A percentile compares a stretch with the other conserved stretches of the same genome.
phyloP scores from a whole-genome alignment of 2,329 filamentous ascomycete species.

The Trichoderma atrobrunneum region DNA sequence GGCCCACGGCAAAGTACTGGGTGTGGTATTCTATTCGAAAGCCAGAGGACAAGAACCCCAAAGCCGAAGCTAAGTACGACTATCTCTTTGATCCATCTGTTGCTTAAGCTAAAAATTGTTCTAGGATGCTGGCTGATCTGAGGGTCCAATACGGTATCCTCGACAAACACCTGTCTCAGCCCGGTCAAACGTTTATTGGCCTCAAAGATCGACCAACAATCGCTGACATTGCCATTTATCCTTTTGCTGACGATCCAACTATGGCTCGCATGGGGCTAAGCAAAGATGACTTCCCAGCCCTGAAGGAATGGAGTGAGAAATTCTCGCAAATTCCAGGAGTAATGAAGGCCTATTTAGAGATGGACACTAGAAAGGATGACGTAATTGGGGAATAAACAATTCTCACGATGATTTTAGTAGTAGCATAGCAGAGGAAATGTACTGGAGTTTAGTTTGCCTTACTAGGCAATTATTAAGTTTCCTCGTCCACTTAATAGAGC shows the following conservation, averaged over 20 bases:
- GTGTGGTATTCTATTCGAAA: constrained; percentile 17
- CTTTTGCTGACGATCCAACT: constrained; percentile 19
- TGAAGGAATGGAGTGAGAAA: constrained; percentile 20
- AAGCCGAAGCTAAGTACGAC: constrained; percentile 4
- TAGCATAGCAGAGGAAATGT: not conserved
- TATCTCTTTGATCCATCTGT: fast-evolving
- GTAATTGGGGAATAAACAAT: not conserved
- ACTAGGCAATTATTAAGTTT: not conserved
- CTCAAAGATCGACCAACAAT: constrained; percentile 18
- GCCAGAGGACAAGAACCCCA: constrained; percentile 10
- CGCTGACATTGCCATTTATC: constrained; percentile 21
- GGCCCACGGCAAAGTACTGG: constrained; percentile 15
- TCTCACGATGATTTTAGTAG: not conserved
- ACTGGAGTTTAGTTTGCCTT: not conserved
- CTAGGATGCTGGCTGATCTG: not conserved
- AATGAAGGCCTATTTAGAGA: constrained; percentile 8
- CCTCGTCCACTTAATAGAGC: not conserved
- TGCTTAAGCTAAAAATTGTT: not conserved
- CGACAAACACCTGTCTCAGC: constrained; percentile 12
- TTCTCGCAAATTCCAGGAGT: constrained; percentile 16
- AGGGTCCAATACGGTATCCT: constrained; percentile 14
- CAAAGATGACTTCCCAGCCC: constrained; percentile 14
- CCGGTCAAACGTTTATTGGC: constrained; percentile 18
- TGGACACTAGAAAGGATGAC: constrained; percentile 10
- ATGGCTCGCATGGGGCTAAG: constrained; percentile 6